Evolutionary conservation across 164 flowering plant species (phyloP), one percentile per base, ranked within the genome.

Genomic region (Cinnamomum micranthum): DNA sequence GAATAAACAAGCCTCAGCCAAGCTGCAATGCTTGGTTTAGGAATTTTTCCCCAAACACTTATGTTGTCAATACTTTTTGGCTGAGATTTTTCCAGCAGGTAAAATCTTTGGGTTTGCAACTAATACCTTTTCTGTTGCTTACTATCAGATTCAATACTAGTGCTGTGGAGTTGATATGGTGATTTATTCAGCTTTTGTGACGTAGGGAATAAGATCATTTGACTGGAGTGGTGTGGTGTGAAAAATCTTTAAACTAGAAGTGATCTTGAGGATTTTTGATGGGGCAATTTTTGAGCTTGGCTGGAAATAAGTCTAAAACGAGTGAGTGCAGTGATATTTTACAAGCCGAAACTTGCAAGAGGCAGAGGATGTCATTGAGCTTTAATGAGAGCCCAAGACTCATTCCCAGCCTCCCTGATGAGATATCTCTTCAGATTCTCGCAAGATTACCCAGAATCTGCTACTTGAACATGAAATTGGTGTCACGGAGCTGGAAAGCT

Each of bases 321-420:
- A 71, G 55, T 10, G 85, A 84, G 65, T 73, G 55, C 70, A 35
- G 68, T 67, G 87, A 84, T 71, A 78, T 71, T 17, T 73, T 77
- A 19, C 75, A 55, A 65, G 74, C 51, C 79, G 93, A 84, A 23
- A 47, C 78, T 63, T 84, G 88, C 81, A 95, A 95, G 86, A 87
- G 93, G 77, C 97, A 82, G 74, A 89, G 86, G 85, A 76, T 88
- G 74, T 81, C 87, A 24, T 75, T 81, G 2, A 68, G 74, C 74
- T 65, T 41, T 75, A 17, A 65, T 64, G 87, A 86, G 55, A 82
- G 76, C 67, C 84, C 84, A 15, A 84, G 96, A 71, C 75, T 94
- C 65, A 90, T 94, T 73, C 97, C 97, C 6, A 83, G 77, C 80
- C 95, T 92, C 66, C 98, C 98, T 25, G 92, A 94, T 83, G 97